Evolutionary conservation across 331 rosid species (phyloP).

Genomic region (Ulmus americana): DNA sequence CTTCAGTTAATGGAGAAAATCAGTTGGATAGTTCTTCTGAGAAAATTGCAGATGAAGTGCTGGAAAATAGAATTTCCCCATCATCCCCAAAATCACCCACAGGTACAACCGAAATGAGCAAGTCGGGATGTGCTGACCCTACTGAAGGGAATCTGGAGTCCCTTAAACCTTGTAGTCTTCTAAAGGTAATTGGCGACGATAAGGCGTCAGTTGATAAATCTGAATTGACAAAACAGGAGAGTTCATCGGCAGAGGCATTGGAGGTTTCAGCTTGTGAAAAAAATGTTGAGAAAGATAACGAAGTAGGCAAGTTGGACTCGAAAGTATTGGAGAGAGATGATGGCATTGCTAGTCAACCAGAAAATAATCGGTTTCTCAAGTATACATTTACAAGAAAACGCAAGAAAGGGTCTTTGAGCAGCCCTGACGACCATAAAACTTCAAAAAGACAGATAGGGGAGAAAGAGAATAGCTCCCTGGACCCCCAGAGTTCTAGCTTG

Average conservation of each 20-base stretch:
- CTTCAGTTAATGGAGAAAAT: conserved; percentile 22
- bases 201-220: conserved; percentile 12
- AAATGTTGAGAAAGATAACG: conserved; percentile 33
- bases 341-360: conserved; percentile 27
- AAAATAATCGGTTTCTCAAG: conserved; percentile 35
- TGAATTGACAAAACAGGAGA: conserved; percentile 20
- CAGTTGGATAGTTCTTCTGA: conserved; percentile 27
- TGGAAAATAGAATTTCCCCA: conserved; percentile 29
- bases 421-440: conserved; percentile 22
- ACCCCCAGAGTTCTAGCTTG: conserved; percentile 27
- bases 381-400: conserved; percentile 58
- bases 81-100: conserved; percentile 17
- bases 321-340: conserved; percentile 28
- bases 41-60: conserved; percentile 35
- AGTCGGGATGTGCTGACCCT: conserved; percentile 26
- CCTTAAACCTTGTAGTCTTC: conserved; percentile 33
- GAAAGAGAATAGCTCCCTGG: conserved; percentile 21
- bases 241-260: conserved; percentile 10
- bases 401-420: conserved; percentile 33
- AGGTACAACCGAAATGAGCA: conserved; percentile 20
- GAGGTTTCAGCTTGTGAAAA: conserved; percentile 25
- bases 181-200: conserved; percentile 21
- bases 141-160: conserved; percentile 31
- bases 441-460: conserved; percentile 31
- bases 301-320: conserved; percentile 14